Evolutionary conservation across 2,329 filamentous ascomycete genomes (phyloP), one percentile per base, ranked within the genome.

Genomic region (Aspergillus brunneoviolaceus): DNA sequence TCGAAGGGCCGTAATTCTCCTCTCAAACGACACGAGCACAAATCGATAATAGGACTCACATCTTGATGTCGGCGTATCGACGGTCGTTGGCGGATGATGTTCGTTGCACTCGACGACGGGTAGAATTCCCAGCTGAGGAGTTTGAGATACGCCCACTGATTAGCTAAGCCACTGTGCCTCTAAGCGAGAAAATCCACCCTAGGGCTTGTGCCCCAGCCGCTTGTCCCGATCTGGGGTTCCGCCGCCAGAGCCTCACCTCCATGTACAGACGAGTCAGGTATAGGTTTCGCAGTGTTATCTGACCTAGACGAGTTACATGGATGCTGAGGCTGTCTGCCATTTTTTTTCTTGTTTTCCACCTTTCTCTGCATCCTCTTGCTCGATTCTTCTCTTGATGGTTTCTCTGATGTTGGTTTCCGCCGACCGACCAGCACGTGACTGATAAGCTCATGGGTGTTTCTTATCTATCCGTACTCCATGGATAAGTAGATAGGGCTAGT

Each of bases 51-150:
- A 66, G 62, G 57, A 77, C 75, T 77, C 74, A 77, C 75, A 77
- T 77, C 75, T 77, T 77, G 74, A 76, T 73, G 75, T 76, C 75
- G 75, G 75, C 73, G 74, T 77, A 74, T 76, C 73, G 75, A 77
- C 74, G 74, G 75, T 77, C 75, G 74, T 76, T 77, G 74, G 75
- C 74, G 74, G 74, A 76, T 76, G 74, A 73, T 74, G 74, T 76
- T 77, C 74, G 74, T 75, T 71, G 70, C 73, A 73, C 71, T 76
- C 70, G 67, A 67, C 72, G 69, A 71, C 68, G 67, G 70, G 65
- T 65, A 60, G 70, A 73, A 76, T 70, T 73, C 71, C 71, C 64
- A 67, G 67, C 69, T 72, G 74, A 76, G 73, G 67, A 76, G 72
- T 75, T 77, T 76, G 71, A 74, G 72, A 65, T 71, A 63, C 65